Evolutionary conservation across 306 rosid species (phyloP).

Genomic region (Castanospermum australe): DNA sequence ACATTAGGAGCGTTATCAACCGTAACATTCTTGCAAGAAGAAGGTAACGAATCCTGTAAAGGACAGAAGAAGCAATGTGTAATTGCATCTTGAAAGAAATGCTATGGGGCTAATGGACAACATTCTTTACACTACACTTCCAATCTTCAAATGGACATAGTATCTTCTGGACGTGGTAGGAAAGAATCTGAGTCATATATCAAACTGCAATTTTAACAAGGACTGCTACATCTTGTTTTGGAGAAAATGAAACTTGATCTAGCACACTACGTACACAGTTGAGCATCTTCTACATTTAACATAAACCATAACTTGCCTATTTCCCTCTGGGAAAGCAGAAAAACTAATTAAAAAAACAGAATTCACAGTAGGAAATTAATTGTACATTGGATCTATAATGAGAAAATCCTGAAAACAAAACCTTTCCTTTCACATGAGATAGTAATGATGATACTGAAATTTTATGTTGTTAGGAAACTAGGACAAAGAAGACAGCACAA

Average conservation of each 20-base stretch:
- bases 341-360: background rate
- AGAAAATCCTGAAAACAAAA: constrained; percentile 2
- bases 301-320: background rate
- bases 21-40: constrained; percentile 93
- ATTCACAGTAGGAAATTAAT: background rate
- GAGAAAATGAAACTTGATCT: constrained; percentile 17
- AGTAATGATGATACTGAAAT: background rate
- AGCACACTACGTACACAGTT: background rate
- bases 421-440: background rate
- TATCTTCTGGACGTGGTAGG: background rate
- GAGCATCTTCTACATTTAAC: background rate
- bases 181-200: constrained; percentile 6
- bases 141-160: constrained; percentile 8
- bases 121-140: background rate
- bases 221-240: background rate
- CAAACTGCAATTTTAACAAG: constrained; percentile 5
- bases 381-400: background rate
- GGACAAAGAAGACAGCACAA: background rate
- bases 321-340: background rate
- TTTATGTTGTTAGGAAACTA: background rate
- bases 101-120: background rate
- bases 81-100: constrained; percentile 7
- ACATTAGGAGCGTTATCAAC: constrained; percentile 84
- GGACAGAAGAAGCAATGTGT: constrained; percentile 20
- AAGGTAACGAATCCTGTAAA: constrained; percentile 95